A percentile compares a stretch with the other conserved stretches of the same genome.
Evolutionary conservation across 345 rosid species (phyloP).

Genomic region (Crucihimalaya himalaica): DNA sequence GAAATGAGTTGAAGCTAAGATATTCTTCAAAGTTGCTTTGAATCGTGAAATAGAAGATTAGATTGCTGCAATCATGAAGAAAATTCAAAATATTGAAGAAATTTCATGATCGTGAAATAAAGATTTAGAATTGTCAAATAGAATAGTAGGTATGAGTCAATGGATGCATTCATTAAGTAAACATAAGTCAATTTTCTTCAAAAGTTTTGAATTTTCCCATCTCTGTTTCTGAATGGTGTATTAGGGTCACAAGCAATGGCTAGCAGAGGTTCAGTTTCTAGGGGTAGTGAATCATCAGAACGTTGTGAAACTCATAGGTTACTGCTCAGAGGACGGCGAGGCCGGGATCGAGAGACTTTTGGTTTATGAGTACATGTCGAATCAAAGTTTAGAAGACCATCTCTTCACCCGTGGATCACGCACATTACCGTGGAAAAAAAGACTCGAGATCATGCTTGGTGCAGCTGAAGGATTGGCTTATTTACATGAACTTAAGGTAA

Average conservation of each 20-base stretch:
- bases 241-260: constrained; percentile 96
- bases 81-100: neutral
- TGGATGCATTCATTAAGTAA: neutral
- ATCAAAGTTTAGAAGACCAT: constrained; percentile 86
- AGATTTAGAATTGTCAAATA: neutral
- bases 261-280: constrained; percentile 86
- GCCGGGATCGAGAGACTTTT: constrained; percentile 77
- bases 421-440: constrained; percentile 66
- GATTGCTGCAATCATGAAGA: neutral
- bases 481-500: constrained; percentile 85
- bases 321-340: constrained; percentile 71
- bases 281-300: constrained; percentile 78
- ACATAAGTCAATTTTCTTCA: neutral
- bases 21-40: neutral
- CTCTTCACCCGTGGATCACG: constrained; percentile 60
- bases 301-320: constrained; percentile 86
- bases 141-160: neutral
- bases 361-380: constrained; percentile 79
- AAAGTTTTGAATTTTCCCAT: neutral
- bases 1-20: neutral
- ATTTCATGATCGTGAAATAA: neutral
- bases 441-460: constrained; percentile 68
- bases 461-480: constrained; percentile 87
- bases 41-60: neutral
- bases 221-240: constrained; percentile 5